A percentile compares a stretch with the other conserved stretches of the same genome.
phyloP scores from a whole-genome alignment of 1,284 basidiomycete genomes.

The Caloboletus inedulis region DNA sequence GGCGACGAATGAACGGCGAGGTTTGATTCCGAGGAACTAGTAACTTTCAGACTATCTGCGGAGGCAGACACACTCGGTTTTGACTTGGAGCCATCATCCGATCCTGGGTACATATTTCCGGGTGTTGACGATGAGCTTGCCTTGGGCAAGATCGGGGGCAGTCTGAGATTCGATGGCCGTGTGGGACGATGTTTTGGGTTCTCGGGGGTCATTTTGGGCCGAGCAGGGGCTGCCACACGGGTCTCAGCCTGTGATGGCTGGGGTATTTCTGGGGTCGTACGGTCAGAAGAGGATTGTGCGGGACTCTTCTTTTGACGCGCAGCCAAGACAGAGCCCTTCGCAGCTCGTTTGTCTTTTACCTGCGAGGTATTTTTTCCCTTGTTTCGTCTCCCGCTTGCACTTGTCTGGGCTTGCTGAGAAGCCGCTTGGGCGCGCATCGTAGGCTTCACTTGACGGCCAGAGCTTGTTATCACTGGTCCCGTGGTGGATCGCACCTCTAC shows the following conservation, averaged over 20 bases:
- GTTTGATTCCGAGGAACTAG: not conserved
- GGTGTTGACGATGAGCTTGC: not conserved
- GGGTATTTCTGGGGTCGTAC: not conserved
- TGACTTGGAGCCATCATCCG: not conserved
- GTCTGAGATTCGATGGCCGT: constrained; percentile 16
- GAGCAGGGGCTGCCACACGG: not conserved
- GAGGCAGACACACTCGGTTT: not conserved
- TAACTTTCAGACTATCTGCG: not conserved
- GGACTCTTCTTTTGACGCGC: not conserved
- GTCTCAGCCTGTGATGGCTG: not conserved
- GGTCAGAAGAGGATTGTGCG: not conserved
- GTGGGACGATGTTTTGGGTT: constrained; percentile 2
- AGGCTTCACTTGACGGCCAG: constrained; percentile 25
- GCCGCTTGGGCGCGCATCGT: constrained; percentile 19
- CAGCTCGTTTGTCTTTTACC: not conserved
- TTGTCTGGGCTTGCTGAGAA: not conserved
- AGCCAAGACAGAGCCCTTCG: not conserved
- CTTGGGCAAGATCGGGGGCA: constrained; percentile 1
- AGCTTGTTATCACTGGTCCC: constrained; percentile 19
- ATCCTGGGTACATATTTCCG: not conserved
- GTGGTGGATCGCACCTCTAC: constrained; percentile 1
- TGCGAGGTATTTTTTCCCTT: not conserved
- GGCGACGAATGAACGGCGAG: not conserved
- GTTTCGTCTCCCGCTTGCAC: not conserved
- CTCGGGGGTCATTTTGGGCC: not conserved